Base-by-base conservation (phyloP, 805 yeast genomes). In the Scheffersomyces amazonensis region DNA sequence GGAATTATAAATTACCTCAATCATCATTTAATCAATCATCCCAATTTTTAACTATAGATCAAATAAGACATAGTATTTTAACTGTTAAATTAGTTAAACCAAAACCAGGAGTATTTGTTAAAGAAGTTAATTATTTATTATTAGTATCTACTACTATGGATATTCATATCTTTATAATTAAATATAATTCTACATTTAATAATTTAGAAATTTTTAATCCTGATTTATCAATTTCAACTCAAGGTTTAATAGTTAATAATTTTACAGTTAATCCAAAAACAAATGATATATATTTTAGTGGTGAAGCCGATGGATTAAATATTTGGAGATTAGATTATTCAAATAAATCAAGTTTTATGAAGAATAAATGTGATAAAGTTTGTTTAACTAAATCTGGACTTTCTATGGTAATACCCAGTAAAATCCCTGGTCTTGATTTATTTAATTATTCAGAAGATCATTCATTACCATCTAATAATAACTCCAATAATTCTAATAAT, bases 271-370 rank as follows among this genome's bases (percentile, higher is more conserved):
- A 78, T 50, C 78, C 78, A 16, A 62, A 66, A 31, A 81, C 93
- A 1, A 84, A 87, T 33, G 89, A 91, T 40, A 78, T 93, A 4
- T 87, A 87, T 56, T 87, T 95, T 58, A 73, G 86, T 7, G 95
- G 96, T n/a, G 75, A 74, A 29, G 79, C 82, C 16, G 88, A 86
- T 47, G 91, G 89, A 1, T 64, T 71, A 25, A 80, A 90, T 49
- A 71, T 93, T 31, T 93, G 96, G 96, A 91, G 87, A 54, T 67
- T 93, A 38, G 81, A 79, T 42, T 93, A 93, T 56, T 76, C 90
- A 5, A 84, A 82, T 47, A 76, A 84, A 18, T 93, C 88, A 34
- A 83, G 87, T 38, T 91, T 96, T 87, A 88, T 88, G 56, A 79
- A 81, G 45, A 83, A 86, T 53, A 85, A 82, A 50, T 86, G 95